These are phyloP conservation scores for Neurospora intermedia DNA, from an alignment of 495 filamentous ascomycete species.

Conservation along the genomic window DNA sequence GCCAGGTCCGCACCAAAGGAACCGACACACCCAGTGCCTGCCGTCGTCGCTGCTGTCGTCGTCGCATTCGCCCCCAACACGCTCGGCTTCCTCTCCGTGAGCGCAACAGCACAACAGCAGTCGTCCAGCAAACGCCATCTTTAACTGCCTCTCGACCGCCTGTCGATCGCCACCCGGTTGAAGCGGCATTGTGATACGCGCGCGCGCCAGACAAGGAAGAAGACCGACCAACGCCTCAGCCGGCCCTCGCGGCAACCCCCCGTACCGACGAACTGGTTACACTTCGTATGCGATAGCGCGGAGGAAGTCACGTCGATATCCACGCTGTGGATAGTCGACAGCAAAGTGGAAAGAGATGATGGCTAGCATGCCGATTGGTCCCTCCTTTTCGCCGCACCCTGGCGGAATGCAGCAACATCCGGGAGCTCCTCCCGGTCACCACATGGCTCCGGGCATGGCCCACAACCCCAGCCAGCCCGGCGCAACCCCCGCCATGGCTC, in stretches of 20 bases:
- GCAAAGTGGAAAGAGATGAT: constrained; percentile 38
- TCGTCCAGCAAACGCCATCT: neutral
- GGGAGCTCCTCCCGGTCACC: constrained; percentile 66
- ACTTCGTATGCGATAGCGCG: constrained; percentile 36
- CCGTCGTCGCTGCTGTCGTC: constrained; percentile 2
- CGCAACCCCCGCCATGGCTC: constrained; percentile 55
- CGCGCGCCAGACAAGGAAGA: neutral
- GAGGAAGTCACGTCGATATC: constrained; percentile 32
- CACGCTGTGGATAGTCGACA: constrained; percentile 41
- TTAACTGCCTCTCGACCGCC: constrained; percentile 1
- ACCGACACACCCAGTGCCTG: neutral
- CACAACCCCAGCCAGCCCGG: constrained; percentile 60
- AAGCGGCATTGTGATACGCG: constrained; percentile 7
- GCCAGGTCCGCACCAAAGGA: neutral
- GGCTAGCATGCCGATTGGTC: constrained; percentile 51
- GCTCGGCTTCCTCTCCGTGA: neutral
- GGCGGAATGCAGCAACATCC: constrained; percentile 64
- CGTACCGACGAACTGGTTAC: constrained; percentile 1
- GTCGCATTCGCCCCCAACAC: constrained; percentile 1
- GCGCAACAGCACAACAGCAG: neutral
- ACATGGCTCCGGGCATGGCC: constrained; percentile 41
- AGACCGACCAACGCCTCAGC: constrained; percentile 1
- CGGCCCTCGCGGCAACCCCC: constrained; percentile 1
- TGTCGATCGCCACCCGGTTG: constrained; percentile 7
- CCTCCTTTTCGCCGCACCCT: constrained; percentile 56